Evolutionary conservation across 768 basidiomycete species (phyloP).

Genomic region (Mycena filopes): DNA sequence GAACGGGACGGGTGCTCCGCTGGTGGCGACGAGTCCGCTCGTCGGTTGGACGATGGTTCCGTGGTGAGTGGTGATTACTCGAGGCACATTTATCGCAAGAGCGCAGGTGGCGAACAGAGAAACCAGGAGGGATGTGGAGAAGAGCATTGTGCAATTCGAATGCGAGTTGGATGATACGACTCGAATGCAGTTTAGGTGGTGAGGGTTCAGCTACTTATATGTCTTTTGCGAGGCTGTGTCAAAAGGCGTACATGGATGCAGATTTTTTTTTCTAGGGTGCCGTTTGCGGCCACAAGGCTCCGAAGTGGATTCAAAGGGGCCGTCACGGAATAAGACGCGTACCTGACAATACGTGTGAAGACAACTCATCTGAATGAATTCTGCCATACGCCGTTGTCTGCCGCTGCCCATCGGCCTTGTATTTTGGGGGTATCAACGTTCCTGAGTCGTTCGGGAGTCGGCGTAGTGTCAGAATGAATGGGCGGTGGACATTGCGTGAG

Average conservation of each 20-base stretch:
- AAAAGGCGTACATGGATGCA: background rate
- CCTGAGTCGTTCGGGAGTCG: constrained; percentile 29
- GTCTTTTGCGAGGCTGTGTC: background rate
- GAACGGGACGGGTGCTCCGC: constrained; percentile 28
- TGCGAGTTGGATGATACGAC: constrained; percentile 4
- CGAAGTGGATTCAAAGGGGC: constrained; percentile 1
- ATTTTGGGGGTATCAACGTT: constrained; percentile 12
- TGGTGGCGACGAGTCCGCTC: constrained; percentile 4
- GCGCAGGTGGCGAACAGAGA: constrained; percentile 20
- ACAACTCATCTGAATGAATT: background rate
- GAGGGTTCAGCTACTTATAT: constrained; percentile 19
- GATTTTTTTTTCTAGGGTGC: background rate
- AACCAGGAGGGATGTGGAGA: constrained; percentile 16
- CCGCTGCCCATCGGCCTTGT: constrained; percentile 4
- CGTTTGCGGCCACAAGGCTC: background rate
- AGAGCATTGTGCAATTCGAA: constrained; percentile 29
- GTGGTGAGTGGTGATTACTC: constrained; percentile 21
- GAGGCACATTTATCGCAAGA: constrained; percentile 14
- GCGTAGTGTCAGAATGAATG: constrained; percentile 19
- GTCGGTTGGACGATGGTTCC: constrained; percentile 30
- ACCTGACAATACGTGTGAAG: constrained; percentile 22
- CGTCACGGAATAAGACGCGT: constrained; percentile 24
- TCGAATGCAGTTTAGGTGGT: constrained; percentile 1
- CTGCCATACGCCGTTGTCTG: background rate
- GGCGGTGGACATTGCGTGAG: background rate